Conservation (phyloP, 257 asterid genomes). For the Cordia subcordata region DNA sequence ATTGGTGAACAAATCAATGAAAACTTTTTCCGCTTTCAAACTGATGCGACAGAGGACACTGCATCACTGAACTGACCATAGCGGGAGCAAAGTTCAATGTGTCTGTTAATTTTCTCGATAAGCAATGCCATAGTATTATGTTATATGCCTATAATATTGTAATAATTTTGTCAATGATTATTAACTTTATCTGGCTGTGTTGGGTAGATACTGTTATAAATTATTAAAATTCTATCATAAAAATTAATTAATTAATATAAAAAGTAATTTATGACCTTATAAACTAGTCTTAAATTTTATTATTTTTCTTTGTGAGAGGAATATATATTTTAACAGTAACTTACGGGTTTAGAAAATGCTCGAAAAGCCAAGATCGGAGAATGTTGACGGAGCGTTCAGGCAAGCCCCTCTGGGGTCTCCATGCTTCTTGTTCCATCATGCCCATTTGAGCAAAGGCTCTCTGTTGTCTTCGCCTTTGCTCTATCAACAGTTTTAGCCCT, state of each 20-base stretch:
- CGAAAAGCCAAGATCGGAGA: slow-evolving; percentile 96
- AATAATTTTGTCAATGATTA: too few relatives aligned
- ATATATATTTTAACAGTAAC: too few relatives aligned
- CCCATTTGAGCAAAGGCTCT: slow-evolving; percentile 93
- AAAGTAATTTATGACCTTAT: too few relatives aligned
- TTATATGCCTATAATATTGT: too few relatives aligned
- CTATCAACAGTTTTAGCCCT: slow-evolving; percentile 60
- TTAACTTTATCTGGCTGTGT: too few relatives aligned
- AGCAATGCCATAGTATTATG: not conserved
- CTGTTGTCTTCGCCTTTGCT: slow-evolving; percentile 82
- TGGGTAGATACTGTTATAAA: too few relatives aligned
- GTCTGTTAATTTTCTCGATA: not conserved
- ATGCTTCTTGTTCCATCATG: slow-evolving; percentile 94
- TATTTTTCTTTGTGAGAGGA: too few relatives aligned
- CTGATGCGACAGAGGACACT: slow-evolving; percentile 25
- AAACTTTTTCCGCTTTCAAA: slow-evolving; percentile 34
- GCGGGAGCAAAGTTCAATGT: slow-evolving; percentile 7
- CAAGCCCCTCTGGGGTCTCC: slow-evolving; percentile 95
- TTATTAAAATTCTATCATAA: too few relatives aligned
- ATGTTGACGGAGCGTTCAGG: slow-evolving; percentile 97
- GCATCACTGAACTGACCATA: slow-evolving; percentile 32
- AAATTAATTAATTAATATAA: too few relatives aligned
- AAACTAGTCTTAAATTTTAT: too few relatives aligned
- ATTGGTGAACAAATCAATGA: not conserved
- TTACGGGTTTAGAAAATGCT: slow-evolving; percentile 97